phyloP scores from a whole-genome alignment of 2,329 filamentous ascomycete genomes.

The Ophiocordyceps australis region DNA sequence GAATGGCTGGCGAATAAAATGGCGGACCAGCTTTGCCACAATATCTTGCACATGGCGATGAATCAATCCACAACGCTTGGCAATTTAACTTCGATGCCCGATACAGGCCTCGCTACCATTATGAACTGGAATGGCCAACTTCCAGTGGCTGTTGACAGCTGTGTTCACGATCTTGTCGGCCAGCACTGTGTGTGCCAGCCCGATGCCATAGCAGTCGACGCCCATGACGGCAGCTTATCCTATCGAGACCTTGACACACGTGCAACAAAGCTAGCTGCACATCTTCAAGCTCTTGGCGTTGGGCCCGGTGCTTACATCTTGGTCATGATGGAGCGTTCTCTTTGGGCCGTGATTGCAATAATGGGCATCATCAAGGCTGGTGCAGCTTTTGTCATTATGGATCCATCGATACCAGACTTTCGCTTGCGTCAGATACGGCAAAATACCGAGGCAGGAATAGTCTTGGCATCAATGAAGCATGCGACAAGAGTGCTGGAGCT shows the following conservation, averaged over 20 bases:
- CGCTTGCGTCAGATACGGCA: not conserved
- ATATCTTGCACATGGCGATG: not conserved
- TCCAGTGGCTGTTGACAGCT: not conserved
- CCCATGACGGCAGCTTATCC: constrained; percentile 1
- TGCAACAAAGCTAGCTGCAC: constrained; percentile 1
- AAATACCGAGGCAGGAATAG: not conserved
- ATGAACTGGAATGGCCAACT: not conserved
- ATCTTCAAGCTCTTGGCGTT: constrained; percentile 1
- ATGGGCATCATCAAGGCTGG: not conserved
- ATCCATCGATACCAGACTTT: constrained; percentile 1
- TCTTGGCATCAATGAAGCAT: not conserved
- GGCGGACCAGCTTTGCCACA: constrained; percentile 1
- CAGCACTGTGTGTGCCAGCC: constrained; percentile 1
- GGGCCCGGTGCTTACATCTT: not conserved
- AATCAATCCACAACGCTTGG: not conserved
- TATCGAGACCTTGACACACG: constrained; percentile 3
- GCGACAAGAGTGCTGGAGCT: too few species aligned
- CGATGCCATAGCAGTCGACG: not conserved
- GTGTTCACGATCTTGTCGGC: constrained; percentile 1
- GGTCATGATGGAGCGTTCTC: constrained; percentile 1
- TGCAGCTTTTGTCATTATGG: not conserved
- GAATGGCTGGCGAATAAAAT: constrained; percentile 1
- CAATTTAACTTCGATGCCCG: not conserved
- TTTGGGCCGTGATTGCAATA: constrained; percentile 1
- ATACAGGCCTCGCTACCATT: not conserved